Percentiles rank a stretch among this genome's conserved stretches.
phyloP scores from a whole-genome alignment of 2,329 filamentous ascomycete genomes.

The Elsinoe arachidis region DNA sequence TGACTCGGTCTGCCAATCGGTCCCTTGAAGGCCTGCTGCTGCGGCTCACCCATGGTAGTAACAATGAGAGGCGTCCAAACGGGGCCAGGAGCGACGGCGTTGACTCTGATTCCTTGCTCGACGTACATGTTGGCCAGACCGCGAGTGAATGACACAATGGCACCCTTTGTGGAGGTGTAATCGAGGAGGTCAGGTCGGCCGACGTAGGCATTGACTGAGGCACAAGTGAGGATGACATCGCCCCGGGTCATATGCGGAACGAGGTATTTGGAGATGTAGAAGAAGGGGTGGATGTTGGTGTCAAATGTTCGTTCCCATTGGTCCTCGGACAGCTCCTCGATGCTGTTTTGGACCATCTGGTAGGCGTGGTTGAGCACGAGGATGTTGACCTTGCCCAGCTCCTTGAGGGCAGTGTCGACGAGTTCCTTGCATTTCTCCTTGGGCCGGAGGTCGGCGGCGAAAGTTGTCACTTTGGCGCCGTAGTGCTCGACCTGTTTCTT shows the following conservation, averaged over 20 bases:
- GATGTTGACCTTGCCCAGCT: conserved; percentile 63
- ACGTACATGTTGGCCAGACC: conserved; percentile 68
- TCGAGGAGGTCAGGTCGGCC: conserved; percentile 72
- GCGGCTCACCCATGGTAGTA: conserved; percentile 60
- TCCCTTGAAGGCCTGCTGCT: conserved; percentile 61
- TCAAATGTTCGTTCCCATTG: conserved; percentile 75
- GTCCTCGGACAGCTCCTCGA: conserved; percentile 63
- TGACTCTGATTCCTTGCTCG: conserved; percentile 61
- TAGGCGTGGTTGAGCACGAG: conserved; percentile 64
- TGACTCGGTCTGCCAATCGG: conserved; percentile 73
- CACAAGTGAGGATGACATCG: conserved; percentile 74
- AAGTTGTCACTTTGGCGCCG: conserved; percentile 56
- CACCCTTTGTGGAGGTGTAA: conserved; percentile 72
- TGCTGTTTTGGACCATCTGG: conserved; percentile 65
- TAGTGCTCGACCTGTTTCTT: conserved; percentile 60
- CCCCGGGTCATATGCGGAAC: conserved; percentile 68
- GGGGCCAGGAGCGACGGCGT: conserved; percentile 56
- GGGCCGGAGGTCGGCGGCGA: conserved; percentile 56
- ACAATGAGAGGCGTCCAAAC: conserved; percentile 70
- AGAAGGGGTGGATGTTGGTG: conserved; percentile 75
- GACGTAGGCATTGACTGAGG: conserved; percentile 75
- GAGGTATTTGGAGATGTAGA: conserved; percentile 70
- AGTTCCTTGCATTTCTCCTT: conserved; percentile 61
- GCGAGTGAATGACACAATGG: conserved; percentile 70
- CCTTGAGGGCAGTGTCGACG: conserved; percentile 56